Percentiles rank a stretch among this genome's conserved stretches.
phyloP scores from a whole-genome alignment of 2,329 filamentous ascomycete genomes.

The Xylaria sp. region DNA sequence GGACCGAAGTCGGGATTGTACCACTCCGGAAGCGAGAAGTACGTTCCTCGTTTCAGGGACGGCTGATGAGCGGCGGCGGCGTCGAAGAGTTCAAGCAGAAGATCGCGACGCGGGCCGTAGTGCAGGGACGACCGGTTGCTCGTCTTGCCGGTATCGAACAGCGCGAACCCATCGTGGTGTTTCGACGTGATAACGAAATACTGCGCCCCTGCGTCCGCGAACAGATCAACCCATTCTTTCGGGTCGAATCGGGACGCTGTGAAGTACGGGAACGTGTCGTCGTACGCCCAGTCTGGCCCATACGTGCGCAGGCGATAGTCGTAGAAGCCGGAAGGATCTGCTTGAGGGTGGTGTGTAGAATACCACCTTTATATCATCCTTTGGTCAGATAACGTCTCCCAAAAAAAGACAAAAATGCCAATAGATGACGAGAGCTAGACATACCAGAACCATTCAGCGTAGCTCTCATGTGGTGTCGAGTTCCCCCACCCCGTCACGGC shows the following conservation, averaged over 20 bases:
- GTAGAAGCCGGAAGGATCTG: conserved; percentile 51
- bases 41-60: conserved; percentile 50
- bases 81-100: conserved; percentile 51
- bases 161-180: conserved; percentile 54
- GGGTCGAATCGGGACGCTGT: conserved; percentile 56
- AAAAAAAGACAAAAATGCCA: not conserved
- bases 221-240: conserved; percentile 50
- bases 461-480: conserved; percentile 46
- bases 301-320: conserved; percentile 57
- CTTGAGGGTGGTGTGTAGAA: conserved; percentile 47
- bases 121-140: conserved; percentile 49
- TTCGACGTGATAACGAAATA: conserved; percentile 56
- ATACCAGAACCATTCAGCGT: conserved; percentile 59
- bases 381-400: not conserved
- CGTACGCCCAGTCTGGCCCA: conserved; percentile 57
- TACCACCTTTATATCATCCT: conserved; percentile 33
- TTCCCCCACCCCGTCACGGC: conserved; percentile 62
- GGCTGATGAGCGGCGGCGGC: conserved; percentile 50
- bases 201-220: conserved; percentile 46
- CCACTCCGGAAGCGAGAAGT: conserved; percentile 57
- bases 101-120: conserved; percentile 48
- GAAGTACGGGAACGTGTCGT: conserved; percentile 61
- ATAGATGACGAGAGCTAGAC: not conserved
- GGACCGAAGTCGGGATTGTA: conserved; percentile 53
- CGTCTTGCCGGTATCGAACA: conserved; percentile 49